A percentile compares a stretch with the other conserved stretches of the same genome.
These are phyloP conservation scores for Sclerotinia minor DNA, from an alignment of 2,329 filamentous ascomycete genomes.

Conservation along the genomic window DNA sequence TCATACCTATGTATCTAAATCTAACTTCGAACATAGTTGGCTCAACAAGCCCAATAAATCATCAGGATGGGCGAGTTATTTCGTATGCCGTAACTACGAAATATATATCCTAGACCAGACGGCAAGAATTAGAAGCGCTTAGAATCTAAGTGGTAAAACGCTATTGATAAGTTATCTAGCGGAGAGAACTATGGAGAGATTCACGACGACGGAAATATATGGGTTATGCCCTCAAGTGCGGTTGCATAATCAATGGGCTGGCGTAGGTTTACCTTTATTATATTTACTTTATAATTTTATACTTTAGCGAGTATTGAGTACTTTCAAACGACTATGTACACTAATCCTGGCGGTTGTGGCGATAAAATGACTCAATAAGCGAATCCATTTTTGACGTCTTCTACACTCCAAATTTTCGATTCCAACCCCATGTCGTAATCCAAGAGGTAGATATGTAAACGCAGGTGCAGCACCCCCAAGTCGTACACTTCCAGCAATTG, in stretches of 20 bases:
- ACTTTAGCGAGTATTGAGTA: neutral
- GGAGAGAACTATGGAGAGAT: conserved; percentile 35
- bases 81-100: conserved; percentile 48
- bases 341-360: neutral
- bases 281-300: neutral
- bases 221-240: conserved; percentile 42
- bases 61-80: conserved; percentile 50
- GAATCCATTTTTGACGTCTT: conserved; percentile 37
- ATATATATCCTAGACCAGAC: conserved; percentile 46
- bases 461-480: conserved; percentile 44
- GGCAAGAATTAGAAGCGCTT: conserved; percentile 12
- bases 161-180: conserved; percentile 27
- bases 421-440: conserved; percentile 40
- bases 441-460: conserved; percentile 45
- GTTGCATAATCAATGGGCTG: conserved; percentile 46
- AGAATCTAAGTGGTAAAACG: conserved; percentile 28
- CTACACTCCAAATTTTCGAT: conserved; percentile 46
- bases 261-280: conserved; percentile 31
- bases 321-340: neutral
- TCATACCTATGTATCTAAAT: neutral
- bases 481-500: conserved; percentile 32
- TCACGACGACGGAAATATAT: conserved; percentile 35
- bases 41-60: conserved; percentile 51
- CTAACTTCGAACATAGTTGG: conserved; percentile 42
- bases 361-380: conserved; percentile 33